Percentiles rank a stretch among this genome's conserved stretches.
Evolutionary conservation across 169 alveolate genomes (phyloP).

Genomic region (Pseudocohnilembus persalinus): DNA sequence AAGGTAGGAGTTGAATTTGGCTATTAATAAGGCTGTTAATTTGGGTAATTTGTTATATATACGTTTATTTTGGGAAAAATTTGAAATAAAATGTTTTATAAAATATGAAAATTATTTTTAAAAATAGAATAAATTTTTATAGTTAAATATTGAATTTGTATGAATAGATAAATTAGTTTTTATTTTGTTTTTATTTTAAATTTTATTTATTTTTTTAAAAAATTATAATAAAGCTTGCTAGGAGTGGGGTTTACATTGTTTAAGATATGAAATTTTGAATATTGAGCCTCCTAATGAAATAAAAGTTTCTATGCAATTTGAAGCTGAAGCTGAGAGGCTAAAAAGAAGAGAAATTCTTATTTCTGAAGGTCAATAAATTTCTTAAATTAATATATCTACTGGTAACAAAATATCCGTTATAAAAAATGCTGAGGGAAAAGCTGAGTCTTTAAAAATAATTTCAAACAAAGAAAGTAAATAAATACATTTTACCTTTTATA

Average conservation of each 20-base stretch:
- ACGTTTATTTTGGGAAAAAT: too few species aligned
- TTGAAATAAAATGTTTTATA: too few species aligned
- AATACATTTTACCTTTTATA: background rate
- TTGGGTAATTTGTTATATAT: background rate
- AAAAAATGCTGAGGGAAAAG: constrained; percentile 92
- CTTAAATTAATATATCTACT: constrained; percentile 92
- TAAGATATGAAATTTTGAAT: constrained; percentile 93
- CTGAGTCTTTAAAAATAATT: constrained; percentile 70
- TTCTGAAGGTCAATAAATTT: constrained; percentile 92
- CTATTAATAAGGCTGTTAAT: constrained; percentile 85
- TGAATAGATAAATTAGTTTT: too few species aligned
- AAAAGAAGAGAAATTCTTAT: constrained; percentile 92
- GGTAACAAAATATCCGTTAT: constrained; percentile 88
- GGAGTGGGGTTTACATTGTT: constrained; percentile 26
- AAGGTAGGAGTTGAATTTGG: constrained; percentile 88
- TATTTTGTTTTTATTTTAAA: background rate
- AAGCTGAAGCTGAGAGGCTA: constrained; percentile 95
- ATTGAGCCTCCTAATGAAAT: constrained; percentile 93
- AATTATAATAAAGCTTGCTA: constrained; percentile 9
- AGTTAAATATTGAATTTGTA: too few species aligned
- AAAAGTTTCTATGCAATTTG: constrained; percentile 89
- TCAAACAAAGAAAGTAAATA: constrained; percentile 9
- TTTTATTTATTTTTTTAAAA: background rate
- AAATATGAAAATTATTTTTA: too few species aligned
- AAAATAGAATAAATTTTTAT: too few species aligned